Evolutionary conservation across 129 eudicot species (phyloP).

Genomic region (Ambrosia trifida): DNA sequence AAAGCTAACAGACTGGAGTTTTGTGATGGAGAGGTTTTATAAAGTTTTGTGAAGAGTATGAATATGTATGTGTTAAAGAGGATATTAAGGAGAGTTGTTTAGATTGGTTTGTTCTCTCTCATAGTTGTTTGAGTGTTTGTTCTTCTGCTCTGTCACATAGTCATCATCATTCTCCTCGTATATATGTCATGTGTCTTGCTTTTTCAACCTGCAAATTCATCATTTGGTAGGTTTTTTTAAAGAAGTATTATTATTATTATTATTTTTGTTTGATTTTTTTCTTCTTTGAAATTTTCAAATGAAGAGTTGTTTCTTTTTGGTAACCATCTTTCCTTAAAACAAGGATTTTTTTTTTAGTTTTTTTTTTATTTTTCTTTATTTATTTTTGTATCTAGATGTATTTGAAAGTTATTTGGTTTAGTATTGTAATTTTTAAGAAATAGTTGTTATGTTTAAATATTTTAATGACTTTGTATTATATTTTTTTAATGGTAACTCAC

Average conservation of each 20-base stretch:
- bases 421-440: too few relatives aligned
- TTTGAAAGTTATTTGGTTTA: too few relatives aligned
- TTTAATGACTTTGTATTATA: too few relatives aligned
- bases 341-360: too few relatives aligned
- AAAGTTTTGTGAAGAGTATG: constrained; percentile 1
- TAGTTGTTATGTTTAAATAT: too few relatives aligned
- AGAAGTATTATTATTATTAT: too few relatives aligned
- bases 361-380: too few relatives aligned
- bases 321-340: background rate
- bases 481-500: too few relatives aligned
- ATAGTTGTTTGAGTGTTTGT: constrained; percentile 11
- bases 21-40: constrained; percentile 27
- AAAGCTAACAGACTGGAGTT: constrained; percentile 14
- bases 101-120: constrained; percentile 23
- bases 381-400: too few relatives aligned
- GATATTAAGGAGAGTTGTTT: constrained; percentile 4
- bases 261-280: background rate
- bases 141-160: constrained; percentile 19
- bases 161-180: constrained; percentile 38
- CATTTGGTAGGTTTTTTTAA: background rate
- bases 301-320: background rate
- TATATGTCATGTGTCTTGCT: constrained; percentile 29
- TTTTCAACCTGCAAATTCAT: constrained; percentile 24
- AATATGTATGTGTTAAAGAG: too few relatives aligned
- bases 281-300: constrained; percentile 7